A percentile compares a stretch with the other conserved stretches of the same genome.
These are phyloP conservation scores for Nasturtium officinale DNA, from an alignment of 345 rosid species.

Conservation along the genomic window DNA sequence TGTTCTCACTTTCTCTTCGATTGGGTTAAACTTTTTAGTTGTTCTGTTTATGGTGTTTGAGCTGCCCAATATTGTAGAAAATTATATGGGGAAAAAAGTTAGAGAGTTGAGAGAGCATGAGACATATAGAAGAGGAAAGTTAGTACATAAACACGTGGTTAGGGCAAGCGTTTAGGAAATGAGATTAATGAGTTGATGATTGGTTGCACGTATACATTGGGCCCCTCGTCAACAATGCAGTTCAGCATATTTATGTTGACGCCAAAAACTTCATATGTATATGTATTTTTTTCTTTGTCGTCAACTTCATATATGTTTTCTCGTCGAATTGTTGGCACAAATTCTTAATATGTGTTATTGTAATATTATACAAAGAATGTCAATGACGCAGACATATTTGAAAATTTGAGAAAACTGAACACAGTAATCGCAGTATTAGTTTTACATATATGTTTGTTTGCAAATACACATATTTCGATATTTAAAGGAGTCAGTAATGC, in stretches of 20 bases:
- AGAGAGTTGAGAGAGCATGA: slow-evolving; percentile 1
- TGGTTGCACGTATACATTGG: slow-evolving; percentile 34
- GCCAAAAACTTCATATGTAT: neutral
- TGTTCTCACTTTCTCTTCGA: neutral
- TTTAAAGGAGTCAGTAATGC: neutral
- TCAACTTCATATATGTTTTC: too few species aligned
- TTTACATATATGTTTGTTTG: neutral
- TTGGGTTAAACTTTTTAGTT: neutral
- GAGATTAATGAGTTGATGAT: slow-evolving; percentile 32
- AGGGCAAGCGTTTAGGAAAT: slow-evolving; percentile 34
- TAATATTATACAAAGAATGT: neutral
- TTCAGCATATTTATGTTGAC: slow-evolving; percentile 17
- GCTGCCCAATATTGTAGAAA: neutral
- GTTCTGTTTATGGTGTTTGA: slow-evolving; percentile 9
- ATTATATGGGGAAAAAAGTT: slow-evolving; percentile 14
- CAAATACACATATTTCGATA: neutral
- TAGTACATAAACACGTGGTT: slow-evolving; percentile 50
- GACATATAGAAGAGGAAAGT: slow-evolving; percentile 34
- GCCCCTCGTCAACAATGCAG: slow-evolving; percentile 30
- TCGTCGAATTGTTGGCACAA: too few species aligned
- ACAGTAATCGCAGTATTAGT: neutral
- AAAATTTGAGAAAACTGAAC: neutral
- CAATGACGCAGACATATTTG: neutral
- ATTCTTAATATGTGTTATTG: neutral
- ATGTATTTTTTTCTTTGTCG: too few species aligned